Percentiles rank a stretch among this genome's conserved stretches.
Evolutionary conservation across 2,329 filamentous ascomycete species (phyloP).

Genomic region (Chaetomium sp.): DNA sequence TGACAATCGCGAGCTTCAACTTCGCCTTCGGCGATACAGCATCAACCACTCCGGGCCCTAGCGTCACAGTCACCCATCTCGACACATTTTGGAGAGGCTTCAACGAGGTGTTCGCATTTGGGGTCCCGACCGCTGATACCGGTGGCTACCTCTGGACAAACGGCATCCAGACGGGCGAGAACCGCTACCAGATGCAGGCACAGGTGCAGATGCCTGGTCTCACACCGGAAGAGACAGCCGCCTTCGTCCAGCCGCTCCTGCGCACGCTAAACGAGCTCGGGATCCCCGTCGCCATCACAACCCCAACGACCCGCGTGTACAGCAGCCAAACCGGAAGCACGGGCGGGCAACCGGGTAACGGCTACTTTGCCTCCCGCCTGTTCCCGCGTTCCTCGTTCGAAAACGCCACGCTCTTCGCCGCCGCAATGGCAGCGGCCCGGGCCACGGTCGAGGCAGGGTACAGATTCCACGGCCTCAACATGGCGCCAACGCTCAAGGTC

Average conservation of each 20-base stretch:
- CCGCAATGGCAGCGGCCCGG: constrained; percentile 39
- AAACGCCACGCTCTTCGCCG: constrained; percentile 34
- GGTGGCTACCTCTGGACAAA: constrained; percentile 42
- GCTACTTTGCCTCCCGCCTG: constrained; percentile 39
- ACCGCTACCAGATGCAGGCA: constrained; percentile 39
- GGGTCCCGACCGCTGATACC: constrained; percentile 40
- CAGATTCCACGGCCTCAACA: constrained; percentile 42
- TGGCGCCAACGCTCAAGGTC: constrained; percentile 35
- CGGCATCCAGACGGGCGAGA: constrained; percentile 35
- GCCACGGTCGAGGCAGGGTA: constrained; percentile 41
- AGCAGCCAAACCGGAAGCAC: constrained; percentile 11
- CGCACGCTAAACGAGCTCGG: constrained; percentile 39
- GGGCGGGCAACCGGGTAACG: constrained; percentile 21
- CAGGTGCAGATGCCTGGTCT: constrained; percentile 41
- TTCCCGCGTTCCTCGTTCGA: constrained; percentile 42
- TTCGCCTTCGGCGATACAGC: constrained; percentile 27
- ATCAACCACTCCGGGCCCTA: constrained; percentile 2
- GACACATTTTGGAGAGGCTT: constrained; percentile 40
- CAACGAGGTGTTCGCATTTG: constrained; percentile 41
- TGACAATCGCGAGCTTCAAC: constrained; percentile 24
- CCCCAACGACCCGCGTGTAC: constrained; percentile 21
- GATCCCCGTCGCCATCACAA: constrained; percentile 35
- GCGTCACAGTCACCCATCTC: constrained; percentile 18
- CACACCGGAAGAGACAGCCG: constrained; percentile 31
- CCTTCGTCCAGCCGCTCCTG: constrained; percentile 37